Percentiles rank a stretch among this genome's conserved stretches.
phyloP scores from a whole-genome alignment of 176 grass and related monocot genomes.

The Juncus inflexus region DNA sequence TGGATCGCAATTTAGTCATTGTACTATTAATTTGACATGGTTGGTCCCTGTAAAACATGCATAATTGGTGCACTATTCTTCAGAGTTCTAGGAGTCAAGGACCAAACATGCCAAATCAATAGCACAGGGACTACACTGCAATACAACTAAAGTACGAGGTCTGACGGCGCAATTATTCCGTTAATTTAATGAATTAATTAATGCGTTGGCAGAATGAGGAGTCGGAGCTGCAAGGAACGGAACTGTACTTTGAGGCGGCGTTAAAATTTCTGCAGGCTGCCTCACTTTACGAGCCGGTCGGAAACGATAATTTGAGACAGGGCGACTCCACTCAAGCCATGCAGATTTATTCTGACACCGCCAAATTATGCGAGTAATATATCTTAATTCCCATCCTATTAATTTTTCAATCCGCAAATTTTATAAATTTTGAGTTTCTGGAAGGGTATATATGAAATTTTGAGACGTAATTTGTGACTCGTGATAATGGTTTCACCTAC shows the following conservation, averaged over 20 bases:
- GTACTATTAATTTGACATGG: no score
- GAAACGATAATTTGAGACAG: slow-evolving; percentile 59
- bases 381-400: background rate
- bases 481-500: no score
- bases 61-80: no score
- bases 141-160: background rate
- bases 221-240: slow-evolving; percentile 52
- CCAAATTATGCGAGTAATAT: slow-evolving; percentile 85
- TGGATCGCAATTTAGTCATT: no score
- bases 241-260: slow-evolving; percentile 79
- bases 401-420: no score
- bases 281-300: slow-evolving; percentile 62
- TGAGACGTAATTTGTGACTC: no score
- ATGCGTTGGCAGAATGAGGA: slow-evolving; percentile 52
- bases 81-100: no score
- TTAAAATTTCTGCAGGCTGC: slow-evolving; percentile 89
- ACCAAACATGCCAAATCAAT: background rate
- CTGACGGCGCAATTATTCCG: background rate
- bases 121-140: background rate
- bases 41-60: no score
- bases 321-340: slow-evolving; percentile 51
- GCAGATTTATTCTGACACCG: slow-evolving; percentile 80
- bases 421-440: no score
- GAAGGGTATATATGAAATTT: background rate
- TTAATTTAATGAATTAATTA: slow-evolving; percentile 6